Percentiles rank a stretch among this genome's conserved stretches.
phyloP scores from a whole-genome alignment of 2,329 filamentous ascomycete species.

The Aspergillus jensenii region DNA sequence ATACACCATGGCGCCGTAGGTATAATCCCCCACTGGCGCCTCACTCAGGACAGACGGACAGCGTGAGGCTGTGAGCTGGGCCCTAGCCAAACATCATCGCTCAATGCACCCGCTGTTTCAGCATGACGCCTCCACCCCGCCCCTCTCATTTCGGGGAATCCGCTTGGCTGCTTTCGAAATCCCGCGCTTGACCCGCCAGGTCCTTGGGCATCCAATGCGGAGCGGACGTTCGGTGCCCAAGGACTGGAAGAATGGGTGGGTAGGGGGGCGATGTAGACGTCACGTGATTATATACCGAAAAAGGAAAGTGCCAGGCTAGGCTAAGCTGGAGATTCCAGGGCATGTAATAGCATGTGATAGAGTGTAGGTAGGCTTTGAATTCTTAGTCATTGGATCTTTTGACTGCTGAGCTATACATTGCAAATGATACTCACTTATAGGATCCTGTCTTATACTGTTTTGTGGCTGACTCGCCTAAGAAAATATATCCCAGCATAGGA shows the following conservation, averaged over 20 bases:
- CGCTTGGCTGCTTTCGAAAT: neutral
- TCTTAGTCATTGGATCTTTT: too few species aligned
- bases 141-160: neutral
- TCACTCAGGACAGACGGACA: neutral
- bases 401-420: too few species aligned
- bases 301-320: constrained; percentile 1
- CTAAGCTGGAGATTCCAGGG: neutral
- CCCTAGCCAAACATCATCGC: neutral
- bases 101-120: neutral
- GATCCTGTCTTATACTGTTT: too few species aligned
- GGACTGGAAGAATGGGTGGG: neutral
- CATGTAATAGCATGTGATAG: neutral
- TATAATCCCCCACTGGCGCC: neutral
- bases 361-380: too few species aligned
- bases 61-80: neutral
- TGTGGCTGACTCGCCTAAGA: too few species aligned
- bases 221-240: constrained; percentile 2
- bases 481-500: too few species aligned
- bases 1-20: neutral
- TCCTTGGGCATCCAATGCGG: neutral
- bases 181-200: neutral
- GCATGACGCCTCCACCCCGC: neutral
- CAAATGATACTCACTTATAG: too few species aligned
- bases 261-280: constrained; percentile 2
- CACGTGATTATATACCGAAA: neutral